Evolutionary conservation across 2,329 filamentous ascomycete species (phyloP).

Genomic region (Ophiosphaerella korrae): DNA sequence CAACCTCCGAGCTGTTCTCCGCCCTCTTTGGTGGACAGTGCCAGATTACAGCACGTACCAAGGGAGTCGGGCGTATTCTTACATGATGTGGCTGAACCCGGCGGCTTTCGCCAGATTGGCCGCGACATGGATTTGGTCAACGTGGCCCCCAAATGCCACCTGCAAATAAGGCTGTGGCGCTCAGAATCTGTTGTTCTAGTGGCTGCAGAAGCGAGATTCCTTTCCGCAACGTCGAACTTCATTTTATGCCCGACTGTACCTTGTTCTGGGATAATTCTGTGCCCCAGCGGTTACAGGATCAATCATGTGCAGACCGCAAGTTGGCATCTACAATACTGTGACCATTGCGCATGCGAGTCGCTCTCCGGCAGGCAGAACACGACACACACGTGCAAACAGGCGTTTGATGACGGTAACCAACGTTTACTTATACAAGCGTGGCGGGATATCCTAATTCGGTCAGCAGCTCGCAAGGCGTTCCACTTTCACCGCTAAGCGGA

Average conservation of each 20-base stretch:
- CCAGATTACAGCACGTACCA: conserved; percentile 7
- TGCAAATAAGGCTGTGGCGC: conserved; percentile 13
- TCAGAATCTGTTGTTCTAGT: conserved; percentile 7
- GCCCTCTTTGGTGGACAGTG: conserved; percentile 6
- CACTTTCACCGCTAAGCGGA: conserved; percentile 5
- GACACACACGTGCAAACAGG: conserved; percentile 9
- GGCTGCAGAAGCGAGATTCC: conserved; percentile 20
- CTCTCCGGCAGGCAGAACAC: conserved; percentile 7
- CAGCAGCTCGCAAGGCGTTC: conserved; percentile 3
- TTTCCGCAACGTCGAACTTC: conserved; percentile 22
- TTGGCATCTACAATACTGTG: conserved; percentile 2
- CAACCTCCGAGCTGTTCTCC: conserved; percentile 7
- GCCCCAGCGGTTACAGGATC: conserved; percentile 20
- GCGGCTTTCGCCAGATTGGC: conserved; percentile 11
- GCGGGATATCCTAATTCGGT: background rate
- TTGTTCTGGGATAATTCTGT: conserved; percentile 14
- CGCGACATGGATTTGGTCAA: conserved; percentile 2
- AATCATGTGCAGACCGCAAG: conserved; percentile 13
- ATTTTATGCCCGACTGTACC: conserved; percentile 22
- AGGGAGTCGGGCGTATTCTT: conserved; percentile 32
- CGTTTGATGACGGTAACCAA: conserved; percentile 27
- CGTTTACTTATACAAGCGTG: background rate
- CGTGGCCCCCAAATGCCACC: conserved; percentile 16
- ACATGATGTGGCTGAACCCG: conserved; percentile 24
- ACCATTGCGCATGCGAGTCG: conserved; percentile 6